These are phyloP conservation scores for Coelastrella sp. DNA, from an alignment of 139 green algal species.

Conservation along the genomic window DNA sequence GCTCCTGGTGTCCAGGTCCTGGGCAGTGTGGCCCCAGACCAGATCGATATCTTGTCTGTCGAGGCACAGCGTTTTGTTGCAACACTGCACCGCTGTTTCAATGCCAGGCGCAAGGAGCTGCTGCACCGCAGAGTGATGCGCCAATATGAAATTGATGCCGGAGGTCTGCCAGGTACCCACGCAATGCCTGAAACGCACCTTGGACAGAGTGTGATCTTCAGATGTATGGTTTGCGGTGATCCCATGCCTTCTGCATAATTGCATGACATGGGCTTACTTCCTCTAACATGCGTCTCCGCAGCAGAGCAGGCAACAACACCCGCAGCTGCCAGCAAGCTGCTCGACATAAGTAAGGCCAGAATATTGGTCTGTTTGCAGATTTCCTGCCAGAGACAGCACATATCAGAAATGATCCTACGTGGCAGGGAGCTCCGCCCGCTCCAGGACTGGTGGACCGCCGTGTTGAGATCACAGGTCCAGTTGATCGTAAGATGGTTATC, in stretches of 20 bases:
- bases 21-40: constrained; percentile 52
- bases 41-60: constrained; percentile 65
- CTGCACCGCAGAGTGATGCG: constrained; percentile 65
- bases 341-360: not conserved
- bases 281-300: not conserved
- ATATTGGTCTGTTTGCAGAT: constrained; percentile 16
- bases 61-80: constrained; percentile 77
- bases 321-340: not conserved
- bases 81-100: constrained; percentile 77
- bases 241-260: not conserved
- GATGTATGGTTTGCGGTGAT: not conserved
- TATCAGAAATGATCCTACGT: constrained; percentile 63
- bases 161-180: constrained; percentile 33
- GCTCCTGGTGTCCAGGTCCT: constrained; percentile 62
- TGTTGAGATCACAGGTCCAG: constrained; percentile 91
- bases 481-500: constrained; percentile 94
- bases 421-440: constrained; percentile 77
- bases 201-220: too few species aligned
- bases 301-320: not conserved
- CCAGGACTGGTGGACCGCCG: constrained; percentile 82
- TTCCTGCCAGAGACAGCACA: constrained; percentile 80
- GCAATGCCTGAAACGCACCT: not conserved
- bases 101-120: constrained; percentile 71
- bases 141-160: constrained; percentile 69
- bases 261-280: not conserved